phyloP scores from a whole-genome alignment of 192 early-diverging fungal genomes.

The Helicostylum pulchrum region DNA sequence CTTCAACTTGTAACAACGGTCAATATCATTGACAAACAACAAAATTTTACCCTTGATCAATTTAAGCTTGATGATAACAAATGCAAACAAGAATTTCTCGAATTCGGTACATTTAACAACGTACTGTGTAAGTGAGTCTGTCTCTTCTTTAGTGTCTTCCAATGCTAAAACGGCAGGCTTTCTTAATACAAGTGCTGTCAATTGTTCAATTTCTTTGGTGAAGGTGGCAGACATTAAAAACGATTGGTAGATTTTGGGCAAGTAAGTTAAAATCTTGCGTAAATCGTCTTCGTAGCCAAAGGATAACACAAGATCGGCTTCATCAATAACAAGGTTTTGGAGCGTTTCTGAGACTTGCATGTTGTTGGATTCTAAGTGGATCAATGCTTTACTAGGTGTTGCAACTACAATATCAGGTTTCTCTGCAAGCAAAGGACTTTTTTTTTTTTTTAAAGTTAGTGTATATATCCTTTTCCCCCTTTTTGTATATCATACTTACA shows the following conservation, averaged over 20 bases:
- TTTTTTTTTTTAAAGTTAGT: neutral
- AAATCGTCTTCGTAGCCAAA: constrained; percentile 95
- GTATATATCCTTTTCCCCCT: neutral
- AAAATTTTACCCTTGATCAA: constrained; percentile 89
- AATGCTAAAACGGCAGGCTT: constrained; percentile 82
- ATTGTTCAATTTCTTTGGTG: constrained; percentile 76
- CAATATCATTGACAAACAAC: constrained; percentile 95
- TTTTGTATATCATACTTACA: constrained; percentile 33
- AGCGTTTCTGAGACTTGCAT: constrained; percentile 55
- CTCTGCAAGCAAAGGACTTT: constrained; percentile 77
- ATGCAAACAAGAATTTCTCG: constrained; percentile 87
- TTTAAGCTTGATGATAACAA: constrained; percentile 86
- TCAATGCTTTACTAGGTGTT: constrained; percentile 80
- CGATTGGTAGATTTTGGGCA: constrained; percentile 88
- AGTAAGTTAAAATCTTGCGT: constrained; percentile 61
- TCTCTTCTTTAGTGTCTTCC: constrained; percentile 68
- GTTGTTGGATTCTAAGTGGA: constrained; percentile 64
- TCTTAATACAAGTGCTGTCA: constrained; percentile 82
- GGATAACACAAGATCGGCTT: constrained; percentile 91
- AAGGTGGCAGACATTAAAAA: constrained; percentile 95
- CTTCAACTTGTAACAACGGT: constrained; percentile 86
- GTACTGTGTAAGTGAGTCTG: constrained; percentile 73
- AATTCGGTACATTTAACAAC: constrained; percentile 68
- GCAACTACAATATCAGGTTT: constrained; percentile 84
- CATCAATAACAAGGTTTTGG: constrained; percentile 91